These are phyloP conservation scores for Bolboschoenus planiculmis DNA, from an alignment of 176 grass and related monocot species.

Conservation along the genomic window DNA sequence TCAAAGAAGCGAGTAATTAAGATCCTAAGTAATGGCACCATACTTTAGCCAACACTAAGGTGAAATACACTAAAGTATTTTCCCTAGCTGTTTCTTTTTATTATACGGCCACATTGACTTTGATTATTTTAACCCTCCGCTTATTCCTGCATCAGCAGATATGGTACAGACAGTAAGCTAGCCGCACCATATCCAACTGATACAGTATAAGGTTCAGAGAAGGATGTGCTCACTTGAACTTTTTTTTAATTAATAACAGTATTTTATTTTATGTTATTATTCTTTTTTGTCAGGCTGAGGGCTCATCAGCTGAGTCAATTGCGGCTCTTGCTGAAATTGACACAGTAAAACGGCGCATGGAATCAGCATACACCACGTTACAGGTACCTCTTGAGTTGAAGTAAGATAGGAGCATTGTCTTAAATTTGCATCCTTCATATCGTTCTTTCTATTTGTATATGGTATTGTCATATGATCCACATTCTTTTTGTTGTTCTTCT, in stretches of 20 bases:
- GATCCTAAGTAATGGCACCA: neutral
- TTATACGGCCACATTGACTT: neutral
- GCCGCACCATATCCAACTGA: neutral
- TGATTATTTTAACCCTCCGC: neutral
- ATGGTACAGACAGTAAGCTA: neutral
- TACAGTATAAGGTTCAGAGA: neutral
- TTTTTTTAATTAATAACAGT: neutral
- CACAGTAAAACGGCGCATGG: slow-evolving; percentile 92
- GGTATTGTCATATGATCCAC: slow-evolving; percentile 6
- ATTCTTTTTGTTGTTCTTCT: slow-evolving; percentile 1
- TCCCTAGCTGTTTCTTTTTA: neutral
- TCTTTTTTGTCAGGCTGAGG: slow-evolving; percentile 59
- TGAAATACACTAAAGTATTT: neutral
- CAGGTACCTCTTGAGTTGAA: slow-evolving; percentile 42
- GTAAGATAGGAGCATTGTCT: neutral
- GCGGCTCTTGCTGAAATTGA: slow-evolving; percentile 81
- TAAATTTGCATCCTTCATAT: slow-evolving; percentile 2
- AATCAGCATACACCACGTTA: slow-evolving; percentile 85
- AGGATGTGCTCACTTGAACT: neutral
- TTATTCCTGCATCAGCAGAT: neutral
- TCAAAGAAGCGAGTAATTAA: neutral
- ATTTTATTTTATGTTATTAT: neutral
- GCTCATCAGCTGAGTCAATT: slow-evolving; percentile 93
- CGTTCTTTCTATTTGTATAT: neutral
- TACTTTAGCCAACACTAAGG: neutral